Base-by-base conservation (phyloP, 2,329 filamentous ascomycete species). In the Pyricularia sp. region DNA sequence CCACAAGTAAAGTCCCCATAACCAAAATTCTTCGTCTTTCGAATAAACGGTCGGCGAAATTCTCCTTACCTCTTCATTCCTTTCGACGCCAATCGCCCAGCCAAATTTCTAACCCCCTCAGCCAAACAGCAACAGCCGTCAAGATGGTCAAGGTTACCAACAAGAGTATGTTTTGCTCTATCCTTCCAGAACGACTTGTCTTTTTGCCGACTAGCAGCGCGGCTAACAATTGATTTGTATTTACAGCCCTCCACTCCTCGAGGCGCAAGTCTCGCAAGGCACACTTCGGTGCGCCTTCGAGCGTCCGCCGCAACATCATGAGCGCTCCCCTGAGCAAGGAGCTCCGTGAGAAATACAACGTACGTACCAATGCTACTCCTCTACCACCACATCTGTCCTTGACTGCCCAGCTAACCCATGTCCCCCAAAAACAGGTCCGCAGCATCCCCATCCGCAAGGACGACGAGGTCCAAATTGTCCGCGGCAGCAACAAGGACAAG, bases 251-350 rank as follows among this genome's bases (percentile, higher is more conserved):
- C 79, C 82, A 86, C 83, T 92, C 92, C 83, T 97, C 93, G 80
- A 90, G 94, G 85, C 91, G 94, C 86, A 99, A 99, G 93, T 95
- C 93, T 85, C 93, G 95, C 85, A 97, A 97, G 88, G 92, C 93
- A 81, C 94, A 99, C 89, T 99, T 97, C 90, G 86, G 88, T 82
- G 95, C 95, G 76, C 93, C 94, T 77, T 97, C 94, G 82, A 93
- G 91, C 86, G 88, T 92, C 81, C 94, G 95, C 84, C 93, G 95
- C 81, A 88, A 90, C 78, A 97, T 97, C 86, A 97, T 99, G 94
- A 94, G 91, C 86, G 94, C 95, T 76, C 92, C 92, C 78, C 88
- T 97, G 76, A 92, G 88, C 87, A 97, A 97, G 88, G 95, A 99
- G 87, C 90, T 99, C 81, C 91, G 93, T 81, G 94, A 97, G 85